These are phyloP conservation scores for Neurospora sp. DNA, from an alignment of 495 filamentous ascomycete genomes.

Conservation along the genomic window DNA sequence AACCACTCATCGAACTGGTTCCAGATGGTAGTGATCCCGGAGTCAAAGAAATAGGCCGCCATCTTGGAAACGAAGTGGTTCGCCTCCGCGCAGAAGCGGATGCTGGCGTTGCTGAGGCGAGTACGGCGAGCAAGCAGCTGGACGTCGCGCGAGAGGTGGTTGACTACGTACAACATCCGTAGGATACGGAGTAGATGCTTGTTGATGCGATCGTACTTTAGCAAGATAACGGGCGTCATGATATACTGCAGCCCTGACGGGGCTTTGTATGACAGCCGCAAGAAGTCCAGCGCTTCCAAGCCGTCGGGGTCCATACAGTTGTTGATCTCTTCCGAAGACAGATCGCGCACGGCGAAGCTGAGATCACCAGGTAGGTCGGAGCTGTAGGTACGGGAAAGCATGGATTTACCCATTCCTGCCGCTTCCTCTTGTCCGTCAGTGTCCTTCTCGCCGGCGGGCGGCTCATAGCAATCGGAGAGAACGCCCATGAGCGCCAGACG, in stretches of 20 bases:
- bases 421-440: not conserved
- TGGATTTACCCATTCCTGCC: not conserved
- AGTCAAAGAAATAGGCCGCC: slow-evolving; percentile 64
- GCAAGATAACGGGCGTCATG: slow-evolving; percentile 54
- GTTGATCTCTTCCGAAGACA: slow-evolving; percentile 63
- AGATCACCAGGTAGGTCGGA: slow-evolving; percentile 67
- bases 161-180: slow-evolving; percentile 70
- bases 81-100: slow-evolving; percentile 62
- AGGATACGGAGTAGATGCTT: slow-evolving; percentile 63
- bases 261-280: slow-evolving; percentile 75
- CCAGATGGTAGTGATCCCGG: slow-evolving; percentile 65
- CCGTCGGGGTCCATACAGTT: slow-evolving; percentile 67
- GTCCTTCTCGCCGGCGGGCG: slow-evolving; percentile 1
- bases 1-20: slow-evolving; percentile 54
- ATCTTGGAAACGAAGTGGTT: slow-evolving; percentile 65
- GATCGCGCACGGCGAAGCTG: slow-evolving; percentile 77
- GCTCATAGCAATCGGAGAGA: slow-evolving; percentile 60
- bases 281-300: slow-evolving; percentile 81
- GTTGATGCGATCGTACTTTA: slow-evolving; percentile 78
- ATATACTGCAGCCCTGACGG: slow-evolving; percentile 61
- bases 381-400: slow-evolving; percentile 16
- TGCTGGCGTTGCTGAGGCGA: slow-evolving; percentile 29
- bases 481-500: slow-evolving; percentile 81
- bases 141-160: slow-evolving; percentile 50
- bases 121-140: slow-evolving; percentile 2